A percentile compares a stretch with the other conserved stretches of the same genome.
Conservation (phyloP, 2,329 filamentous ascomycete species). For the Penicillium oxalicum region DNA sequence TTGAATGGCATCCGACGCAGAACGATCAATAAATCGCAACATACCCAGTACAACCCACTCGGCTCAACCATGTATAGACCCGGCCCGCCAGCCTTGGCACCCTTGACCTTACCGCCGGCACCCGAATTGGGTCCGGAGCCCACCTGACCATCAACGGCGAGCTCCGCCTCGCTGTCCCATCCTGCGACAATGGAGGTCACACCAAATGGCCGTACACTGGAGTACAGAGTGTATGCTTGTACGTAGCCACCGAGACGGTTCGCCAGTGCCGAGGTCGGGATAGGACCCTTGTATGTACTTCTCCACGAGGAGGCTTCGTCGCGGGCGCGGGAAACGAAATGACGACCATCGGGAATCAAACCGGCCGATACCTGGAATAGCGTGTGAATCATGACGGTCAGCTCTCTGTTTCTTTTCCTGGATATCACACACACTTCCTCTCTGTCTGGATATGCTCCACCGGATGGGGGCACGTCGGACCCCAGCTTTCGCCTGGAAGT, state of each 20-base stretch:
- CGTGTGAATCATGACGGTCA: too few relatives aligned
- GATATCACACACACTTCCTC: too few relatives aligned
- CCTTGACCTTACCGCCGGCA: conserved; percentile 73
- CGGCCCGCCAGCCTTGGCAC: conserved; percentile 77
- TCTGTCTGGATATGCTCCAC: too few relatives aligned
- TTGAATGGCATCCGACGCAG: too few relatives aligned
- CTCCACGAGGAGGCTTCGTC: conserved; percentile 92
- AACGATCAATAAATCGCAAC: conserved; percentile 9
- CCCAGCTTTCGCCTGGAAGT: too few relatives aligned
- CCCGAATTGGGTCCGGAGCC: conserved; percentile 72
- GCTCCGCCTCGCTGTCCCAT: conserved; percentile 82
- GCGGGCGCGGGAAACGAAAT: conserved; percentile 89
- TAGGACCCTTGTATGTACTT: conserved; percentile 88
- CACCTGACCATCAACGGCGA: conserved; percentile 84
- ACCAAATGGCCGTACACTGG: conserved; percentile 91
- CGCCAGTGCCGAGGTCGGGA: conserved; percentile 80
- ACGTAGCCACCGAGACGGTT: conserved; percentile 92
- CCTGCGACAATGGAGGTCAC: conserved; percentile 92
- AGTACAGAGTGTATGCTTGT: conserved; percentile 96
- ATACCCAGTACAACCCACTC: conserved; percentile 86
- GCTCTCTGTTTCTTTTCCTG: too few relatives aligned
- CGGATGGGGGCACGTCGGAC: too few relatives aligned
- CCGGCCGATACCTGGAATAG: conserved; percentile 74
- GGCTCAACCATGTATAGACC: conserved; percentile 99
- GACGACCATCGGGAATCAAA: conserved; percentile 87